These are phyloP conservation scores for Elsinoe fawcettii DNA, from an alignment of 2,329 filamentous ascomycete genomes.

Conservation along the genomic window DNA sequence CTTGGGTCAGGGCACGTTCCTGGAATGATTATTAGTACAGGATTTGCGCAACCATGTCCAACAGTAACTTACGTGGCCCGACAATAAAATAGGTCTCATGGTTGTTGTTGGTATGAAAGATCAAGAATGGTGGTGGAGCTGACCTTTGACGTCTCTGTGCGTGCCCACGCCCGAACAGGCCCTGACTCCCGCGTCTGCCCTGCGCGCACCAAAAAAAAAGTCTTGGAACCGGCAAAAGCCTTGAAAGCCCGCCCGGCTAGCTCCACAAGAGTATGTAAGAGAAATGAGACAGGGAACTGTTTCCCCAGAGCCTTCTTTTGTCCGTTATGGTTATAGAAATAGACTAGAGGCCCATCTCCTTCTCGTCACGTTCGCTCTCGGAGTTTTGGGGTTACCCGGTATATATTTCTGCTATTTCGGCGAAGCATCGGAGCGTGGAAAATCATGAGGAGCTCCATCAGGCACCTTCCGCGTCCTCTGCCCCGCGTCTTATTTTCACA, in stretches of 20 bases:
- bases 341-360: conserved; percentile 7
- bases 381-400: conserved; percentile 12
- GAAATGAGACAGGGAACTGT: conserved; percentile 11
- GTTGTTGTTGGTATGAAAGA: conserved; percentile 31
- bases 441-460: conserved; percentile 11
- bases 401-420: conserved; percentile 5
- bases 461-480: conserved; percentile 12
- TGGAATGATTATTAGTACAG: conserved; percentile 30
- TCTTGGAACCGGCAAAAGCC: conserved; percentile 3
- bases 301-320: conserved; percentile 6
- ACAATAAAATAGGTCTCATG: conserved; percentile 95
- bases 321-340: background rate
- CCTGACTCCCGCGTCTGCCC: background rate
- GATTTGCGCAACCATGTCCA: background rate
- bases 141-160: conserved; percentile 14
- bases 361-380: background rate
- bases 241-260: conserved; percentile 8
- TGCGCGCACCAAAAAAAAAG: background rate
- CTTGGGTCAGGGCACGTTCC: conserved; percentile 92
- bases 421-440: background rate
- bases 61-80: conserved; percentile 66
- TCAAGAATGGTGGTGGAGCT: background rate
- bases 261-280: conserved; percentile 8
- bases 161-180: background rate
- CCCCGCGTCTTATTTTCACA: conserved; percentile 13